Conservation (phyloP, 148 eudicot genomes). For the Cornus suecica region DNA sequence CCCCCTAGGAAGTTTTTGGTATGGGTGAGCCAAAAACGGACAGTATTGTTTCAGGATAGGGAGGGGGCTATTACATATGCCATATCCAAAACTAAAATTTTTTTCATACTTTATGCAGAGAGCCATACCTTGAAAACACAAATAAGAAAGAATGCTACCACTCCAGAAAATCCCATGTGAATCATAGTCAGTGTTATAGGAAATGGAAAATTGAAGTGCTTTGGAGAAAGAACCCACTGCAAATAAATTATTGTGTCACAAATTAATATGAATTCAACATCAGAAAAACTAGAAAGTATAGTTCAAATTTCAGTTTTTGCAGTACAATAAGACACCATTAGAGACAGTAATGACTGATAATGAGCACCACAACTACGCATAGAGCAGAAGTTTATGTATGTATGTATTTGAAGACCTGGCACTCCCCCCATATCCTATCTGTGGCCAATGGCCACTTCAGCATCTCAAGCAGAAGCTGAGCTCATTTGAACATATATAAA, state of each 20-base stretch:
- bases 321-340: not conserved
- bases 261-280: not conserved
- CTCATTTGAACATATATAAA: no score
- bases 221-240: slow-evolving; percentile 99
- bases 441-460: no score
- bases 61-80: no score
- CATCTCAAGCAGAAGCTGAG: no score
- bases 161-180: slow-evolving; percentile 97
- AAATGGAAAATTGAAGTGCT: slow-evolving; percentile 94
- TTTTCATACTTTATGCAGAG: not conserved
- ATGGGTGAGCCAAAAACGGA: no score
- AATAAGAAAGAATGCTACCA: slow-evolving; percentile 82
- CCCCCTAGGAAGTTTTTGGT: no score
- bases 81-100: not conserved
- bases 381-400: not conserved
- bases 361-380: not conserved
- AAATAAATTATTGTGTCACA: slow-evolving; percentile 14
- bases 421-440: no score
- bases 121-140: slow-evolving; percentile 87
- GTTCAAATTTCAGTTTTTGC: not conserved
- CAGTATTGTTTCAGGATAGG: no score
- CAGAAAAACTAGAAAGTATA: not conserved
- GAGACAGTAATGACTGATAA: not conserved
- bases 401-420: not conserved
- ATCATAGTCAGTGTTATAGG: slow-evolving; percentile 98